phyloP scores from a whole-genome alignment of 2,329 filamentous ascomycete genomes.

The Malbranchea cinnamomea region DNA sequence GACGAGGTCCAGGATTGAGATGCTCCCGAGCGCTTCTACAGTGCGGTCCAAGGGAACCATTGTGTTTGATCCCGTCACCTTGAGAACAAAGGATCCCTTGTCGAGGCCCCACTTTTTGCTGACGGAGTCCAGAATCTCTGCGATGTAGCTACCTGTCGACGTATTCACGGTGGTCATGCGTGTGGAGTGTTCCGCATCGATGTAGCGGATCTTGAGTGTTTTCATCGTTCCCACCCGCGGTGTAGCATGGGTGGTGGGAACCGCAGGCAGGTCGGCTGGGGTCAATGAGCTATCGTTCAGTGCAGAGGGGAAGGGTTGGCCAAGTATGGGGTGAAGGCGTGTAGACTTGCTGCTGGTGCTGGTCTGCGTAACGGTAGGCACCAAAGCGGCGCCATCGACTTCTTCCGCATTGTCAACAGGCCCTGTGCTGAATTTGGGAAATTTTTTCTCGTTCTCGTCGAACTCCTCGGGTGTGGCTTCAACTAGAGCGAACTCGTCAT shows the following conservation, averaged over 20 bases:
- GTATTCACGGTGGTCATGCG: conserved; percentile 41
- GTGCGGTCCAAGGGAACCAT: conserved; percentile 50
- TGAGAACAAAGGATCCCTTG: conserved; percentile 47
- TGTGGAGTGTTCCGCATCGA: conserved; percentile 42
- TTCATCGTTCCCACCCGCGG: conserved; percentile 43
- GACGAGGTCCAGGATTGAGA: conserved; percentile 46
- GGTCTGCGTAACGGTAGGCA: conserved; percentile 12
- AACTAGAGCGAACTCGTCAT: conserved; percentile 52
- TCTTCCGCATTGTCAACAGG: conserved; percentile 18
- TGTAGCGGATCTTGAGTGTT: conserved; percentile 45
- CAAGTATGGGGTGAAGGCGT: conserved; percentile 26
- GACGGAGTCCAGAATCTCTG: conserved; percentile 49
- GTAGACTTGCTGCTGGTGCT: conserved; percentile 13
- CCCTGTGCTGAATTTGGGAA: conserved; percentile 33
- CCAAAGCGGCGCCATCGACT: conserved; percentile 10
- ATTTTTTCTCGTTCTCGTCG: conserved; percentile 42
- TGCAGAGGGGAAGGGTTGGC: conserved; percentile 32
- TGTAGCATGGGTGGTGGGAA: conserved; percentile 31
- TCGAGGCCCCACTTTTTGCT: conserved; percentile 50
- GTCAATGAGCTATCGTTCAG: conserved; percentile 30
- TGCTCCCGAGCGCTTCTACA: conserved; percentile 46
- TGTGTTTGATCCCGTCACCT: conserved; percentile 47
- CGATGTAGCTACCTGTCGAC: conserved; percentile 51
- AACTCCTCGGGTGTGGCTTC: conserved; percentile 42
- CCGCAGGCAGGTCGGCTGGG: conserved; percentile 31